phyloP scores from a whole-genome alignment of 495 filamentous ascomycete genomes.

The Hyaloscypha variabilis region DNA sequence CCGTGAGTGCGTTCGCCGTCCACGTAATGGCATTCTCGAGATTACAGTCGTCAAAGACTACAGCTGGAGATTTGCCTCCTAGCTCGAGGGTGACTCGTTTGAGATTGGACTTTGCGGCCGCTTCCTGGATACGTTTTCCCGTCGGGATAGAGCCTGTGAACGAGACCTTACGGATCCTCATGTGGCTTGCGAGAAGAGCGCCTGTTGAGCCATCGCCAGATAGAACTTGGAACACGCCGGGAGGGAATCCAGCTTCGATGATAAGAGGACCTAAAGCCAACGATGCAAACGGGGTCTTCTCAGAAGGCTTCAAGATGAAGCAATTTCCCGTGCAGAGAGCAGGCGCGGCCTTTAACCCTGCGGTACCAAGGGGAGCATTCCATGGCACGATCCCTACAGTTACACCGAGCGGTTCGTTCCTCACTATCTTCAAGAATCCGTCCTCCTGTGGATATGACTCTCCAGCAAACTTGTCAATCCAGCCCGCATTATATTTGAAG shows the following conservation, averaged over 20 bases:
- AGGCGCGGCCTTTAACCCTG: slow-evolving; percentile 42
- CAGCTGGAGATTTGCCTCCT: slow-evolving; percentile 64
- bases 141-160: slow-evolving; percentile 65
- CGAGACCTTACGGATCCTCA: slow-evolving; percentile 59
- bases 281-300: slow-evolving; percentile 74
- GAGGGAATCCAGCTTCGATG: slow-evolving; percentile 72
- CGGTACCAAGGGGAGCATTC: slow-evolving; percentile 41
- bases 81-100: slow-evolving; percentile 71
- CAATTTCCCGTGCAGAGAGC: slow-evolving; percentile 82
- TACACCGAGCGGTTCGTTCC: slow-evolving; percentile 46
- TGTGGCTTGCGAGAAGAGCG: slow-evolving; percentile 53
- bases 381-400: slow-evolving; percentile 48
- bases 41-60: slow-evolving; percentile 67
- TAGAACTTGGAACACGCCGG: slow-evolving; percentile 60
- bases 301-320: slow-evolving; percentile 73
- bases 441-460: slow-evolving; percentile 45
- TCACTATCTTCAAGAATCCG: slow-evolving; percentile 46
- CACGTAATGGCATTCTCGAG: slow-evolving; percentile 55
- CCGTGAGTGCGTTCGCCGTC: slow-evolving; percentile 43
- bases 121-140: slow-evolving; percentile 56
- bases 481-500: slow-evolving; percentile 46
- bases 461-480: slow-evolving; percentile 49
- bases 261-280: slow-evolving; percentile 72
- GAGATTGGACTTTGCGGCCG: slow-evolving; percentile 59
- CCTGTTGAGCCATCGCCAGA: slow-evolving; percentile 48